Percentiles rank a stretch among this genome's conserved stretches.
phyloP scores from a whole-genome alignment of 23 red algal species.

The Gracilaria domingensis region DNA sequence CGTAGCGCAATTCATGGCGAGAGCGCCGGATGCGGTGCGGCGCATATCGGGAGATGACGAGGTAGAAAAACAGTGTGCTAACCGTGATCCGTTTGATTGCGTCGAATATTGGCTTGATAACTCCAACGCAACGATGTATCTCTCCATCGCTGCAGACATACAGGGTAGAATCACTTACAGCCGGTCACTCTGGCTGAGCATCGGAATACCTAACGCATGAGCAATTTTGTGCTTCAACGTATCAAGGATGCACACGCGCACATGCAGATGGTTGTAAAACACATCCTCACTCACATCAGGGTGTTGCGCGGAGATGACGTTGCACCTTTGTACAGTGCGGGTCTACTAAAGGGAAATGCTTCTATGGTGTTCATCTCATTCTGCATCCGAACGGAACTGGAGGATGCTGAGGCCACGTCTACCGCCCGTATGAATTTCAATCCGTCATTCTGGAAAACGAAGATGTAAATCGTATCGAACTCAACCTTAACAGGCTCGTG shows the following conservation, averaged over 20 bases:
- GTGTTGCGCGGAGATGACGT: conserved; percentile 5
- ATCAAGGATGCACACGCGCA: conserved; percentile 26
- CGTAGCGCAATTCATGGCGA: not conserved
- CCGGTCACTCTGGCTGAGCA: not conserved
- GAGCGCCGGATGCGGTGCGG: not conserved
- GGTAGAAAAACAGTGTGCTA: conserved; percentile 7
- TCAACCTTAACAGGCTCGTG: conserved; percentile 33
- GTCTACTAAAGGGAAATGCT: not conserved
- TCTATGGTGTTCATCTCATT: not conserved
- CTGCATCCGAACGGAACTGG: conserved; percentile 55
- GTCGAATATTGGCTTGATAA: conserved; percentile 33
- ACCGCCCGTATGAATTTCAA: conserved; percentile 19
- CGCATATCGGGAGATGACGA: not conserved
- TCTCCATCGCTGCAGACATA: not conserved
- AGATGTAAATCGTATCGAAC: conserved; percentile 55
- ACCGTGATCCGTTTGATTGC: conserved; percentile 31
- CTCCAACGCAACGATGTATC: not conserved
- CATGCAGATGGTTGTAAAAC: not conserved
- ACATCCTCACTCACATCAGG: not conserved
- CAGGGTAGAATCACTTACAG: not conserved
- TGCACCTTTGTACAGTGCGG: not conserved
- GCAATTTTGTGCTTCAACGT: conserved; percentile 7
- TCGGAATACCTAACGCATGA: conserved; percentile 13
- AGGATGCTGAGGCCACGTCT: conserved; percentile 5
- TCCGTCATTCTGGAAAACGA: conserved; percentile 69